phyloP scores from a whole-genome alignment of 352 stramenopile species.

The Phytophthora fragariae region DNA sequence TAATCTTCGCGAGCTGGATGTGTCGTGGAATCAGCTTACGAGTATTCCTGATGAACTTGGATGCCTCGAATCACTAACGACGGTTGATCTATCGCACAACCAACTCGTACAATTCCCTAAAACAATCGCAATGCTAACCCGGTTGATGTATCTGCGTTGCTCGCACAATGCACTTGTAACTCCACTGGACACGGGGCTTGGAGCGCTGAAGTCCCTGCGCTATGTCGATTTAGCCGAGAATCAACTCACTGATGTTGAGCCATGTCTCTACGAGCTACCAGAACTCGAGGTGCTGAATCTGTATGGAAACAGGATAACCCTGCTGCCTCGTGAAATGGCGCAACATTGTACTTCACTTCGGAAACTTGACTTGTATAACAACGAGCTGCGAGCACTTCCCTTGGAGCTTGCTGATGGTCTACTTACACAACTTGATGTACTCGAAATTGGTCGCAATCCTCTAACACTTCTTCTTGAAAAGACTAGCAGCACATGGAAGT shows the following conservation, averaged over 20 bases:
- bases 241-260: conserved; percentile 50
- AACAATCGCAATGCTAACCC: conserved; percentile 58
- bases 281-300: conserved; percentile 66
- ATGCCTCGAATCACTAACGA: conserved; percentile 49
- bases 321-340: conserved; percentile 56
- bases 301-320: conserved; percentile 51
- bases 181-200: conserved; percentile 46
- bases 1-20: conserved; percentile 54
- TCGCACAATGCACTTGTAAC: conserved; percentile 57
- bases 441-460: conserved; percentile 66
- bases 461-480: conserved; percentile 68
- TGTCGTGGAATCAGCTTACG: conserved; percentile 69
- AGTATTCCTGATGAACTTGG: conserved; percentile 69
- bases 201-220: conserved; percentile 38
- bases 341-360: conserved; percentile 39
- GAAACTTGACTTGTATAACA: conserved; percentile 75
- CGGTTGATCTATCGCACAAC: conserved; percentile 67
- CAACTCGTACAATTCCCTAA: conserved; percentile 49
- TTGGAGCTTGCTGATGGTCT: conserved; percentile 59
- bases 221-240: conserved; percentile 76
- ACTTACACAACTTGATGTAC: conserved; percentile 60
- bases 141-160: conserved; percentile 51
- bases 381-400: conserved; percentile 59
- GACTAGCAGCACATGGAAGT: conserved; percentile 63
- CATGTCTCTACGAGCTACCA: conserved; percentile 57